Evolutionary conservation across 768 basidiomycete species (phyloP), one percentile per base, ranked within the genome.

Genomic region (Hygrophorus russula): DNA sequence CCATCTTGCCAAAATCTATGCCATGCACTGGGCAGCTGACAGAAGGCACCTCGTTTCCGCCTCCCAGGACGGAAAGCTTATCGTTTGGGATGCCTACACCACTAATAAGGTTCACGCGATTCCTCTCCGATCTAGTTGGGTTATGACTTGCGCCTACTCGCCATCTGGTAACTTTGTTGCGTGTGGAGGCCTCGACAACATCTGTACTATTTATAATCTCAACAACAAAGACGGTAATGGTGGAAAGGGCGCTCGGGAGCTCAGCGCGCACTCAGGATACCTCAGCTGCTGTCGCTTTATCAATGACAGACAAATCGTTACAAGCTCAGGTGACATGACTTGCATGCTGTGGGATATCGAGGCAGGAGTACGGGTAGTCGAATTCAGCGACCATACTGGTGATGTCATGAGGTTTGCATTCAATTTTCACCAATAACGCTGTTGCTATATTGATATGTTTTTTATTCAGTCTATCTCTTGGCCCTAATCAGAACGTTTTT

Each of bases 291-390:
- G 94, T 68, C 80, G 94, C 34, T 99, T 99, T 69, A 82, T 99
- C 70, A 98, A 91, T 56, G 94, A 99, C 66, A 77, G 94, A 41
- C 94, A 99, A 71, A 99, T 99, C 56, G 85, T 99, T 49, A 99
- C 94, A 29, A 83, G 80, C 54, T 97, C 93, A 28, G 94, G 94
- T 43, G 94, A 99, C 61, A 99, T 99, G 94, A 96, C 94, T 27
- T 99, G 94, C 63, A 98, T 99, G 93, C 74, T 98, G 20, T 99
- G 96, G 94, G 94, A 99, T 64, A 90, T 99, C 47, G 94, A 99
- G 64, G 90, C 91, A 18, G 96, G 94, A 51, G 91, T 94, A 1
- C 71, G 94, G 49, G 86, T 93, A n/a, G 86, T 94, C 54, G 96
- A 98, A 66, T 99, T 99, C 63, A 96, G 88, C 58, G 94, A 99